These are phyloP conservation scores for Centella asiatica DNA, from an alignment of 129 eudicot species.

Conservation along the genomic window DNA sequence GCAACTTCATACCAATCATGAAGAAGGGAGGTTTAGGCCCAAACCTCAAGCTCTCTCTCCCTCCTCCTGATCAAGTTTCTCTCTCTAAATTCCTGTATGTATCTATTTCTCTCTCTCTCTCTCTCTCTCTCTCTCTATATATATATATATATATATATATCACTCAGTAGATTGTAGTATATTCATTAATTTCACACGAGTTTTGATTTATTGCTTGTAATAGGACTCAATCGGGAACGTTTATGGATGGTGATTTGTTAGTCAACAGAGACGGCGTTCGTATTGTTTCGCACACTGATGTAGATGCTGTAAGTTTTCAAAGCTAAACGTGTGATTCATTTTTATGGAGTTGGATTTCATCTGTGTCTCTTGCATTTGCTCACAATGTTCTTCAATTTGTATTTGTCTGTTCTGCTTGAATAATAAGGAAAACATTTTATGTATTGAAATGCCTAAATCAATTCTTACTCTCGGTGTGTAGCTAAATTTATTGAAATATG, in stretches of 20 bases:
- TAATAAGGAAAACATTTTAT: too few species aligned
- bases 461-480: too few species aligned
- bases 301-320: conserved; percentile 61
- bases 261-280: conserved; percentile 92
- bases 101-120: too few species aligned
- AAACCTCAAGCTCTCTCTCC: conserved; percentile 64
- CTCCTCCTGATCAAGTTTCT: conserved; percentile 71
- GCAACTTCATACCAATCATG: conserved; percentile 20
- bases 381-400: too few species aligned
- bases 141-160: not conserved
- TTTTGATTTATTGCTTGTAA: not conserved
- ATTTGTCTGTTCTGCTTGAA: too few species aligned
- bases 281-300: conserved; percentile 63
- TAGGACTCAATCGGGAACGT: conserved; percentile 92
- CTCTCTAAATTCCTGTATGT: conserved; percentile 83
- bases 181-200: too few species aligned
- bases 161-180: too few species aligned
- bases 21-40: conserved; percentile 69
- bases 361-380: too few species aligned
- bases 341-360: too few species aligned
- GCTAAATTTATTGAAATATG: too few species aligned
- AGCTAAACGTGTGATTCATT: not conserved
- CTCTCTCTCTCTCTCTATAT: conserved; percentile 3
- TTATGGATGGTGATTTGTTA: conserved; percentile 90
- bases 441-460: too few species aligned